These are phyloP conservation scores for Penicillium sp. DNA, from an alignment of 2,329 filamentous ascomycete species.

Conservation along the genomic window DNA sequence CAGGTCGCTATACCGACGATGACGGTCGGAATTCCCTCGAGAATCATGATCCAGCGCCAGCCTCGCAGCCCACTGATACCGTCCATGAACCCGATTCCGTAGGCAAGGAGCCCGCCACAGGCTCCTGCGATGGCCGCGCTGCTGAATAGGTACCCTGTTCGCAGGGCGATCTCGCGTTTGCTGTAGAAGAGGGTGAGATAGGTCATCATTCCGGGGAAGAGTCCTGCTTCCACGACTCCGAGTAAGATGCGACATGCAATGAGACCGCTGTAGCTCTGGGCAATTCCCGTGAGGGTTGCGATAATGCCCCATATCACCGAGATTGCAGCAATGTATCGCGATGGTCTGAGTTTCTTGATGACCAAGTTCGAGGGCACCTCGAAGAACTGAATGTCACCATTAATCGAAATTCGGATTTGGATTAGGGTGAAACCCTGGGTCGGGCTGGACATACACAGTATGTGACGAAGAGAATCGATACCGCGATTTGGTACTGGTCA, in stretches of 20 bases:
- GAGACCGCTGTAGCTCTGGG: slow-evolving; percentile 60
- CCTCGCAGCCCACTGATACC: slow-evolving; percentile 60
- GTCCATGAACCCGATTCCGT: slow-evolving; percentile 68
- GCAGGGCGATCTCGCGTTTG: slow-evolving; percentile 65
- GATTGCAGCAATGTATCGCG: slow-evolving; percentile 53
- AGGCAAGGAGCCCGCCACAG: slow-evolving; percentile 67
- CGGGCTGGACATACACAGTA: slow-evolving; percentile 45
- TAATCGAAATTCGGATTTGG: slow-evolving; percentile 1
- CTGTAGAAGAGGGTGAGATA: slow-evolving; percentile 75
- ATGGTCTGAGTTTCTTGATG: slow-evolving; percentile 59
- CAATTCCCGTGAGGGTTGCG: slow-evolving; percentile 57
- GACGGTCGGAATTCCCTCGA: slow-evolving; percentile 55
- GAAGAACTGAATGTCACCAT: slow-evolving; percentile 40
- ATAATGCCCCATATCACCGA: slow-evolving; percentile 57
- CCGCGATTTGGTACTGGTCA: slow-evolving; percentile 65
- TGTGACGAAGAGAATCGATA: slow-evolving; percentile 65
- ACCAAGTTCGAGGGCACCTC: slow-evolving; percentile 64
- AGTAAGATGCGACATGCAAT: slow-evolving; percentile 66
- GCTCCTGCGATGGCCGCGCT: slow-evolving; percentile 65
- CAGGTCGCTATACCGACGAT: slow-evolving; percentile 54
- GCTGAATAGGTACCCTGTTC: slow-evolving; percentile 66
- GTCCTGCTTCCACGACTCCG: slow-evolving; percentile 63
- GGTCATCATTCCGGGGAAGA: slow-evolving; percentile 64
- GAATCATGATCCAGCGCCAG: slow-evolving; percentile 67
- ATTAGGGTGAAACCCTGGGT: not conserved